Evolutionary conservation across 768 basidiomycete species (phyloP), one percentile per base, ranked within the genome.

Genomic region (Lactarius vividus): DNA sequence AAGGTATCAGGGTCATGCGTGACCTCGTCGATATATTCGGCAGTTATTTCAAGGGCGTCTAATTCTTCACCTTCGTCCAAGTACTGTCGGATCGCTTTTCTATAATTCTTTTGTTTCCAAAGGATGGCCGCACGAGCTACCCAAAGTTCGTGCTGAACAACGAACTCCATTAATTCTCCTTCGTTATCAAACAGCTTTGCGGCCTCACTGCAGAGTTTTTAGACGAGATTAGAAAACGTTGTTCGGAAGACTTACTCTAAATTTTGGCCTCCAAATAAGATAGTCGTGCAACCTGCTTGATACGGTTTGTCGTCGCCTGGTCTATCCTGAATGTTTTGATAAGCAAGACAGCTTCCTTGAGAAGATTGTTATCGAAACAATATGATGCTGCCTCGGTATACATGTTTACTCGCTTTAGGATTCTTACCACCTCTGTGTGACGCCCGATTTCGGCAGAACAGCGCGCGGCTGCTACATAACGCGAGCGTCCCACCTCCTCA

Each of bases 141-240:
- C 68, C 85, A 83, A 5, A 89, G 74, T 40, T 81, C 82, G 49
- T 79, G 79, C 4, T 84, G 79, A 61, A 86, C 82, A 20, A 86
- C 77, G 64, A 85, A 90, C 42, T 82, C 80, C n/a, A 87, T 68
- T 18, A 86, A 66, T 23, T 79, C 78, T 26, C 86, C 84, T 23
- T 88, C 83, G 0, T 79, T 74, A 0, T 80, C 76, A 65, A 90
- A 90, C 3, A 89, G 72, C 9, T 73, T 67, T 62, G 75, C 61
- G 28, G 80, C 80, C 72, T 82, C 76, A 28, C 88, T 88, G 69
- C 11, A 54, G 49, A 39, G 46, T 10, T n/a, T 15, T 42, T 28
- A 62, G 46, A 59, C 9, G 1, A 35, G 4, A 55, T 54, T 11
- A 33, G 16, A 58, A 20, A 26, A 26, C n/a, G 18, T 15, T 16